Base-by-base conservation (phyloP, 306 rosid genomes). In the Ammopiptanthus mongolicus region DNA sequence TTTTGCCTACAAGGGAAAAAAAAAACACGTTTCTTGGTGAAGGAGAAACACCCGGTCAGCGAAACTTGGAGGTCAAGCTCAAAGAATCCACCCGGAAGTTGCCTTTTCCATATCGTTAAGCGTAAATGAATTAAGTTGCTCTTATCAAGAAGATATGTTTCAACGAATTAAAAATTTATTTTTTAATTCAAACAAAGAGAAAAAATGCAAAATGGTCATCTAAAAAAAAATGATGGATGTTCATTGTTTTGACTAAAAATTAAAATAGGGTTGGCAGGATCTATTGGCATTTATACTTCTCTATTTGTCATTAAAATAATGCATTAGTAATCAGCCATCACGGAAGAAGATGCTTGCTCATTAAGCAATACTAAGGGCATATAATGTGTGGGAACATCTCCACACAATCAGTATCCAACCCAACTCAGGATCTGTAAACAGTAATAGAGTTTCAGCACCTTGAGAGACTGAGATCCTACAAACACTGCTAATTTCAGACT, bases 281-380 rank as follows among this genome's bases (percentile, higher is more conserved):
- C 39, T 8, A 5, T 5, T 28, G 11, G 34, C 33, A 44, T 25
- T 4, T 31, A 34, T 55, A 10, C n/a, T 8, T 3, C 6, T 25
- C 5, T 23, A 23, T 15, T 48, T 15, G 12, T 25, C 14, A 15
- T n/a, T 1, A 23, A 37, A 61, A 3, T 31, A 19, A 48, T 31
- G 17, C 5, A 29, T 2, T 14, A 25, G 31, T 36, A 61, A 55
- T 39, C 51, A 10, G 1, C 69, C 67, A 34, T 11, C 41, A 25
- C 9, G n/a, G 25, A 42, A 66, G 15, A 82, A 55, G 12, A 72
- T 65, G 71, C 86, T 78, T 85, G 82, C 51, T 1, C 84, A 3
- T 21, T 17, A 85, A 85, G 88, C 76, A 81, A 84, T 23, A 2
- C 11, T 1, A 50, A 6, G 36, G 4, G 23, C 39, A 50, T 74